Evolutionary conservation across 768 basidiomycete genomes (phyloP).

Genomic region (Gloeopeniophorella convolvens): DNA sequence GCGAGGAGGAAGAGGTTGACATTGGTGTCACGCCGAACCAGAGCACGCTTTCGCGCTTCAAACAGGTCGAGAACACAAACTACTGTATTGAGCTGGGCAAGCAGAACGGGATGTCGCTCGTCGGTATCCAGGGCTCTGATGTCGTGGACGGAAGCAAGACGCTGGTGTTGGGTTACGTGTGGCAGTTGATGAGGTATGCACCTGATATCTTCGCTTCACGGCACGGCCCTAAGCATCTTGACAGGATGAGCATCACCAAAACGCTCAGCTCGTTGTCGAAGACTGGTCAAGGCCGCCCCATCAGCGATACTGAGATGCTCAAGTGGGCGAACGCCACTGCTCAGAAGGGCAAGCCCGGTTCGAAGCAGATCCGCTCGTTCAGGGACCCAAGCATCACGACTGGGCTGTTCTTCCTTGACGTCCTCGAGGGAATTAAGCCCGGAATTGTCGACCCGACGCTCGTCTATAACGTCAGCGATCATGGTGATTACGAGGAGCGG

Average conservation of each 20-base stretch:
- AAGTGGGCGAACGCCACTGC: conserved; percentile 94
- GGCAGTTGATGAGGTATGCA: conserved; percentile 93
- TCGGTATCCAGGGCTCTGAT: conserved; percentile 96
- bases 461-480: conserved; percentile 53
- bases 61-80: conserved; percentile 97
- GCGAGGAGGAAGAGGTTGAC: conserved; percentile 71
- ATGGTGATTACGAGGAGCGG: conserved; percentile 77
- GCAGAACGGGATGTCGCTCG: conserved; percentile 90
- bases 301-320: conserved; percentile 89
- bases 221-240: neutral
- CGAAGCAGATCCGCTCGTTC: conserved; percentile 77
- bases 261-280: conserved; percentile 75
- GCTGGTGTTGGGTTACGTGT: conserved; percentile 90
- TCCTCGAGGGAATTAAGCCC: conserved; percentile 85
- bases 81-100: conserved; percentile 90
- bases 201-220: no score
- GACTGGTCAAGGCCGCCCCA: conserved; percentile 65
- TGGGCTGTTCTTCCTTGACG: conserved; percentile 87
- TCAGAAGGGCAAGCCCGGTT: conserved; percentile 54
- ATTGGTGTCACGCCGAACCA: conserved; percentile 80
- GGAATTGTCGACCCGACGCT: conserved; percentile 92
- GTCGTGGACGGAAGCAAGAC: conserved; percentile 93
- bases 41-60: conserved; percentile 87
- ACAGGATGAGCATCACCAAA: conserved; percentile 81
- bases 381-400: conserved; percentile 88